phyloP scores from a whole-genome alignment of 345 rosid genomes.

The Syzygium jambos region DNA sequence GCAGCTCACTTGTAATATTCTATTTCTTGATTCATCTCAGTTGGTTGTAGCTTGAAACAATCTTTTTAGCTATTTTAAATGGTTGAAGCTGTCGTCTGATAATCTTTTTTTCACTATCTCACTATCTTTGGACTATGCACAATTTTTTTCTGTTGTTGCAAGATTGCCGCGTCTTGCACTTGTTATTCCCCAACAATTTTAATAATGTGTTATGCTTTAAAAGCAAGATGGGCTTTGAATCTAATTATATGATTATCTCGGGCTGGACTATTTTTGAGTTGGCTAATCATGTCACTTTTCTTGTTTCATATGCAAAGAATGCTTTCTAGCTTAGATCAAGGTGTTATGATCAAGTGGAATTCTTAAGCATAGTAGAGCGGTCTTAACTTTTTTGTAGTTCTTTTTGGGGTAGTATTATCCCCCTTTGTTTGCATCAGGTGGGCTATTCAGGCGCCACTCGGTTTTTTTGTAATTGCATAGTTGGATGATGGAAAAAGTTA shows the following conservation, averaged over 20 bases:
- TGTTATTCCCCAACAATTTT: background rate
- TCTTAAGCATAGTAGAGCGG: background rate
- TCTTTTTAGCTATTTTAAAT: background rate
- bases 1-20: background rate
- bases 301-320: background rate
- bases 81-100: background rate
- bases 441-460: background rate
- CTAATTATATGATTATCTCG: background rate
- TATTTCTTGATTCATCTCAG: background rate
- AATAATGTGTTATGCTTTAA: background rate
- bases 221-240: background rate
- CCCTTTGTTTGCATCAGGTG: background rate
- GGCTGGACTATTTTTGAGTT: background rate
- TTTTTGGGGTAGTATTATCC: background rate
- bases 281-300: background rate
- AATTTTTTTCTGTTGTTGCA: background rate
- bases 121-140: background rate
- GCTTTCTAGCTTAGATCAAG: background rate
- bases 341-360: background rate
- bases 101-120: background rate
- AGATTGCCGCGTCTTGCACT: background rate
- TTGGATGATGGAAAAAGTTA: background rate
- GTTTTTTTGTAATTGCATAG: background rate
- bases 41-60: background rate
- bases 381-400: background rate